phyloP scores from a whole-genome alignment of 805 yeast species.

The Candida vaughaniae region DNA sequence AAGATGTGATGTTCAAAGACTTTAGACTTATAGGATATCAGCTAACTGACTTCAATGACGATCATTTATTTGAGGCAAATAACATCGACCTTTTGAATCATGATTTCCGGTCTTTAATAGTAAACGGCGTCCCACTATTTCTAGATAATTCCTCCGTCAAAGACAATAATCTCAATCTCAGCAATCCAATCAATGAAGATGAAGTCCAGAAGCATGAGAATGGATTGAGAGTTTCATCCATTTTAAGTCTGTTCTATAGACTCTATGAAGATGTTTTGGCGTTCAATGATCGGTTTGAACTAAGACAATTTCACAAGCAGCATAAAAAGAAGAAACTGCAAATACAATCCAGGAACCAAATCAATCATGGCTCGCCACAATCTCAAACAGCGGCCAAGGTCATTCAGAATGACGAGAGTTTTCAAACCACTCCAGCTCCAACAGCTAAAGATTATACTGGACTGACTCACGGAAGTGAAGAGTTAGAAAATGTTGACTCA shows the following conservation, averaged over 20 bases:
- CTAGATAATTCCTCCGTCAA: conserved; percentile 9
- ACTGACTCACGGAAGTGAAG: neutral
- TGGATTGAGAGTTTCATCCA: conserved; percentile 24
- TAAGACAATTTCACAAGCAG: neutral
- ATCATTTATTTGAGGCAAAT: conserved; percentile 33
- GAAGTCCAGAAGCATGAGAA: conserved; percentile 25
- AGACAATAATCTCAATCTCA: neutral
- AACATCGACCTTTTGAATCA: conserved; percentile 24
- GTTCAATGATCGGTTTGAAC: neutral
- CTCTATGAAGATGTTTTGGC: neutral
- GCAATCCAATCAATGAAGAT: neutral
- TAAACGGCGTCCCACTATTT: conserved; percentile 14
- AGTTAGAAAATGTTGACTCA: neutral
- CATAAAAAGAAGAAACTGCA: neutral
- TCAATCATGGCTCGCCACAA: neutral
- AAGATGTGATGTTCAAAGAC: conserved; percentile 64
- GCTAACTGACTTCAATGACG: conserved; percentile 63
- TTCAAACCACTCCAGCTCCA: neutral
- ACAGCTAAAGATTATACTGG: neutral
- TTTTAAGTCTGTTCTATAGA: conserved; percentile 15
- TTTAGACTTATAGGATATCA: conserved; percentile 54
- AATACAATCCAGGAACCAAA: neutral
- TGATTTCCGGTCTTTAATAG: conserved; percentile 16
- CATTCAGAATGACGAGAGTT: neutral
- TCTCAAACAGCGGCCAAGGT: neutral